Evolutionary conservation across 164 flowering plant genomes (phyloP).

Genomic region (Berberis thunbergii): DNA sequence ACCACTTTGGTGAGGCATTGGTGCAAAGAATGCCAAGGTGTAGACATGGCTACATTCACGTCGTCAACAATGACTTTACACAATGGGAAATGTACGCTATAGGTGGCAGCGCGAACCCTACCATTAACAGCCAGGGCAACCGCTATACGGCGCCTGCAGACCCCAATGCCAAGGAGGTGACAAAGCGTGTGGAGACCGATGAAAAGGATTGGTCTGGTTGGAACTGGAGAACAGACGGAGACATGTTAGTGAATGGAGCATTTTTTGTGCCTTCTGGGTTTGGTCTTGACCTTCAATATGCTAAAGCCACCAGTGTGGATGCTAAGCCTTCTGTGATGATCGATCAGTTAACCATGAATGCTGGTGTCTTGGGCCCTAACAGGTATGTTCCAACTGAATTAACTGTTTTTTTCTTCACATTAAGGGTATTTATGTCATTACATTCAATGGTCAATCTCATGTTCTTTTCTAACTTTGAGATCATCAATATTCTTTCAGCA

Average conservation of each 20-base stretch:
- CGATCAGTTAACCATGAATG: constrained; percentile 57
- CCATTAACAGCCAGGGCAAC: constrained; percentile 76
- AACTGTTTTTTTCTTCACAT: background rate
- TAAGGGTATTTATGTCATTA: no score
- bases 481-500: no score
- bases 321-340: constrained; percentile 48
- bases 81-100: constrained; percentile 87
- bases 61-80: constrained; percentile 70
- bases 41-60: constrained; percentile 65
- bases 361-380: constrained; percentile 55
- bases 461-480: no score
- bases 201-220: constrained; percentile 59
- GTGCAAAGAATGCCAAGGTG: constrained; percentile 83
- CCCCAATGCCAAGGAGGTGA: constrained; percentile 67
- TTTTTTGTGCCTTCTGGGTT: constrained; percentile 81
- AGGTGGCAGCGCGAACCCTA: constrained; percentile 77
- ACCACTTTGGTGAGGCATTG: constrained; percentile 60
- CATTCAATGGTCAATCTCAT: no score
- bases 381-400: constrained; percentile 27
- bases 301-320: constrained; percentile 58
- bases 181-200: constrained; percentile 67
- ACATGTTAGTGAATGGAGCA: constrained; percentile 75
- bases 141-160: constrained; percentile 60
- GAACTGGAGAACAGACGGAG: constrained; percentile 93
- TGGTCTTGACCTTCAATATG: constrained; percentile 35